Conservation (phyloP, 208 protist genomes). For the Wallacemonas collosoma region DNA sequence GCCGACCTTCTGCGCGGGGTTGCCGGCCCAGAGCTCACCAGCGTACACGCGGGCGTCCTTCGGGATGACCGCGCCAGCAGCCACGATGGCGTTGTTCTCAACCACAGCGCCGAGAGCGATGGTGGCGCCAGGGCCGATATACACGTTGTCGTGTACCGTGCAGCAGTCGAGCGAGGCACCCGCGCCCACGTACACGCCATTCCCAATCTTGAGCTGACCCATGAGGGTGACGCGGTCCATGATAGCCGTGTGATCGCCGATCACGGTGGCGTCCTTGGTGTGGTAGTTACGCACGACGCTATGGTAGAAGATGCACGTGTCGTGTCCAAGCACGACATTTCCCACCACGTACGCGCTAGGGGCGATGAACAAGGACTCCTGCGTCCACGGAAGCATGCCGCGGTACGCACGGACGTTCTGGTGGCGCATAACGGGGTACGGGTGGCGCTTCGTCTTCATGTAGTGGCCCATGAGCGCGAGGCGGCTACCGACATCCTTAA, state of each 20-base stretch:
- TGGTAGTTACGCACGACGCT: constrained; percentile 88
- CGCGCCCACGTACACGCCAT: constrained; percentile 61
- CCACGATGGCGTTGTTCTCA: constrained; percentile 86
- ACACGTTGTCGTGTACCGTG: constrained; percentile 80
- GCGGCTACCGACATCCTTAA: constrained; percentile 83
- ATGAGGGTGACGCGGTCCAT: constrained; percentile 87
- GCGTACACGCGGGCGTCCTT: constrained; percentile 84
- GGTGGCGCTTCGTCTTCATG: constrained; percentile 59
- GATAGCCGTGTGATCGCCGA: constrained; percentile 82
- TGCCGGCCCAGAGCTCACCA: constrained; percentile 91
- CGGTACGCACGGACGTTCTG: constrained; percentile 87
- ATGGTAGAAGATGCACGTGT: constrained; percentile 89
- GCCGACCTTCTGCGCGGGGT: constrained; percentile 83
- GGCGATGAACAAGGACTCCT: constrained; percentile 86
- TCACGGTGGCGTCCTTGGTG: constrained; percentile 47
- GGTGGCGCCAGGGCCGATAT: constrained; percentile 79
- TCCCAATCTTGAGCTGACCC: constrained; percentile 74
- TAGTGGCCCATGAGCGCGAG: constrained; percentile 72
- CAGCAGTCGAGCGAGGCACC: constrained; percentile 85
- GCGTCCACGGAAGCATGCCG: constrained; percentile 83
- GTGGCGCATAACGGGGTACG: constrained; percentile 86
- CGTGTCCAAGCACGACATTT: constrained; percentile 83
- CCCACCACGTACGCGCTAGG: constrained; percentile 85
- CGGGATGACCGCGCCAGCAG: constrained; percentile 76
- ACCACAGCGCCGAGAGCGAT: constrained; percentile 83